Percentiles rank a stretch among this genome's conserved stretches.
These are phyloP conservation scores for Fusarium avenaceum DNA, from an alignment of 2,329 filamentous ascomycete species.

Conservation along the genomic window DNA sequence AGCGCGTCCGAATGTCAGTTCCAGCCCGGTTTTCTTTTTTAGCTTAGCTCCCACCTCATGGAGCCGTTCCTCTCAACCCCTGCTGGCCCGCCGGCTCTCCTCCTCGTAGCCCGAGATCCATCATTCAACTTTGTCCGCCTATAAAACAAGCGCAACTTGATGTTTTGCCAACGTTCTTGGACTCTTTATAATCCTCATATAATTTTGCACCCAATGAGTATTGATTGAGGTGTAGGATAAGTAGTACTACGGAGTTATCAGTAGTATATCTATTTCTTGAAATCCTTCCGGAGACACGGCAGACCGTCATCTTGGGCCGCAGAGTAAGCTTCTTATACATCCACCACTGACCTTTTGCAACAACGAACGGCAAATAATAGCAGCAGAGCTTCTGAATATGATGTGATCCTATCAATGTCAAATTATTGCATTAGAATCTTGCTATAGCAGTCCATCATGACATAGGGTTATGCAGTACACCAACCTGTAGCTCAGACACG, in stretches of 20 bases:
- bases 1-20: constrained; percentile 38
- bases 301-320: constrained; percentile 33
- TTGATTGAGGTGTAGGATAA: neutral
- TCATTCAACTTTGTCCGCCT: constrained; percentile 52
- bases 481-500: constrained; percentile 4
- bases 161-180: constrained; percentile 68
- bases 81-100: constrained; percentile 36
- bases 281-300: constrained; percentile 25
- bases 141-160: constrained; percentile 48
- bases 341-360: constrained; percentile 13
- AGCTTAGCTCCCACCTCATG: constrained; percentile 37
- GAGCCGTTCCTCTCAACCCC: constrained; percentile 38
- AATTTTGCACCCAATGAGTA: constrained; percentile 54
- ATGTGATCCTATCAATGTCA: neutral
- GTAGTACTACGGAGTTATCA: constrained; percentile 20
- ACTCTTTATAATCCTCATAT: constrained; percentile 71
- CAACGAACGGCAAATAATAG: neutral
- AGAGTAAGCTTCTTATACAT: constrained; percentile 29
- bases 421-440: neutral
- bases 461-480: constrained; percentile 29
- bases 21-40: constrained; percentile 36
- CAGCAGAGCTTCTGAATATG: neutral
- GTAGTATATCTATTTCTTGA: constrained; percentile 10
- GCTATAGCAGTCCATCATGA: constrained; percentile 16
- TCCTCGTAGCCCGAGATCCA: constrained; percentile 46